Evolutionary conservation across 2,329 filamentous ascomycete species (phyloP).

Genomic region (Coleophoma cylindrospora): DNA sequence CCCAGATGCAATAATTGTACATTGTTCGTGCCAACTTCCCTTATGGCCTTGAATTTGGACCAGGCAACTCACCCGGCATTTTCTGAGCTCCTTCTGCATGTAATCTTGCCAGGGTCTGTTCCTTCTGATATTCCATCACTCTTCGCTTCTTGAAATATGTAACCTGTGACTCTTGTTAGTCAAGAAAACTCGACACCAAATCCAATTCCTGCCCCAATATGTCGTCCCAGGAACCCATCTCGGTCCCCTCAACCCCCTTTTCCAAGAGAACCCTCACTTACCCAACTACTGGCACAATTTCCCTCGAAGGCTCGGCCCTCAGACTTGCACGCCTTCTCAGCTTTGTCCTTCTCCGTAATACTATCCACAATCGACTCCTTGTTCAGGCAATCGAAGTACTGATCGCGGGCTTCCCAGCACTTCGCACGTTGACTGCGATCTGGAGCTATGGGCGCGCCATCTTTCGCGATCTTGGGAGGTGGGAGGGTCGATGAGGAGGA

Average conservation of each 20-base stretch:
- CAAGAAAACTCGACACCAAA: neutral
- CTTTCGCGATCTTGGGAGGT: slow-evolving; percentile 40
- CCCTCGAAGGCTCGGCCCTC: slow-evolving; percentile 68
- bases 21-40: neutral
- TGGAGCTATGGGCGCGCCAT: slow-evolving; percentile 71
- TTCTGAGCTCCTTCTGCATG: slow-evolving; percentile 66
- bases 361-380: slow-evolving; percentile 75
- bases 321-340: slow-evolving; percentile 50
- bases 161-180: slow-evolving; percentile 49
- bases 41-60: slow-evolving; percentile 5
- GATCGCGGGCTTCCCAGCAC: slow-evolving; percentile 89
- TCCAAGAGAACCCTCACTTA: slow-evolving; percentile 37
- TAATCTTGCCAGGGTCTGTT: slow-evolving; percentile 70
- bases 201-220: no score
- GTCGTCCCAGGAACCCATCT: no score
- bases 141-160: slow-evolving; percentile 97
- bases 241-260: no score
- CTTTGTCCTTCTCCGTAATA: slow-evolving; percentile 50
- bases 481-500: slow-evolving; percentile 24
- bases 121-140: slow-evolving; percentile 86
- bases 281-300: slow-evolving; percentile 89
- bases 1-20: slow-evolving; percentile 1
- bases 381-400: slow-evolving; percentile 86
- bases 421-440: slow-evolving; percentile 72
- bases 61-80: slow-evolving; percentile 15